Evolutionary conservation across 2,329 filamentous ascomycete species (phyloP), one percentile per base, ranked within the genome.

Genomic region (Fusarium sp.): DNA sequence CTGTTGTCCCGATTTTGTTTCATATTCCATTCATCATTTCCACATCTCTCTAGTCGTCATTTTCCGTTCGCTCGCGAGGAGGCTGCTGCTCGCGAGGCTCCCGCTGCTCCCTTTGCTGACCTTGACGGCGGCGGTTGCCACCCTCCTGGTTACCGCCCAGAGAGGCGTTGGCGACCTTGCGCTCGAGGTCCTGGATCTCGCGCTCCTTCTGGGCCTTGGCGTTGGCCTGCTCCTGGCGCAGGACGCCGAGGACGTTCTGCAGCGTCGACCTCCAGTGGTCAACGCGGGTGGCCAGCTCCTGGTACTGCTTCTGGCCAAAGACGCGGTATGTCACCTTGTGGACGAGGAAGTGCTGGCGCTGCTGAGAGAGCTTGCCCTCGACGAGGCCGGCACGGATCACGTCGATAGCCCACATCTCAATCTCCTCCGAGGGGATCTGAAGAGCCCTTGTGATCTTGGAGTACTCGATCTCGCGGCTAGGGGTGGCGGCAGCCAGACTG

Each of bases 351-450:
- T 96, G 93, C 82, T 94, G 91, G 82, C 94, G 95, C 82, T 96
- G 90, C 86, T 99, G 96, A 67, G 93, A 96, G 77, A 99, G 91
- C 86, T 97, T 97, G 81, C 96, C 96, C 87, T 99, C 96, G 61
- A 99, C 94, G 40, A 99, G 91, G 36, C 95, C 95, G 56, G 95
- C 94, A 76, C 96, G 94, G 85, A 99, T 98, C 77, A 97, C 95
- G 83, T 99, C 96, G 80, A 99, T 99, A 76, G 97, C 94, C 96
- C 96, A 99, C 89, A 96, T 93, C 88, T 99, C 96, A 46, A 98
- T 94, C 73, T 98, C 94, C 73, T 93, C 92, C 55, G 86, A 81
- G 53, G 94, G 91, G 64, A 99, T 92, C 84, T 96, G 93, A 55
- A 99, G 91, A 7, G 94, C 93, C 81, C 92, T 92, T 74, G 93